These are phyloP conservation scores for Albifimbria verrucaria DNA, from an alignment of 2,329 filamentous ascomycete genomes.

Conservation along the genomic window DNA sequence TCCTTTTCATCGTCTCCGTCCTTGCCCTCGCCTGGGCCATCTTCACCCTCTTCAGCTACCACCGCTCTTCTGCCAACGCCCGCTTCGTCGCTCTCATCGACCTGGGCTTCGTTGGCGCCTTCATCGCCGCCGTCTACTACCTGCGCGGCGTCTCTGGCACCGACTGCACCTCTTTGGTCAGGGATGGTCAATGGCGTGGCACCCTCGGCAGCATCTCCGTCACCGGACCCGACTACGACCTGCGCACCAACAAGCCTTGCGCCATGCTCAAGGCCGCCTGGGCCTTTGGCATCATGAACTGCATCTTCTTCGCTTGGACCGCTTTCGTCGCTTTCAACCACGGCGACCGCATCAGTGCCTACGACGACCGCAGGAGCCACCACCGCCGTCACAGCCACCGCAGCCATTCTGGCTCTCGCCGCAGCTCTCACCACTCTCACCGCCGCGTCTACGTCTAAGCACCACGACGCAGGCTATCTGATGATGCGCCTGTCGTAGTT, in stretches of 20 bases:
- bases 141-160: constrained; percentile 57
- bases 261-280: constrained; percentile 89
- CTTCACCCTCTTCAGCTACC: constrained; percentile 64
- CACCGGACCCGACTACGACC: constrained; percentile 45
- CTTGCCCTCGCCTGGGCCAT: constrained; percentile 62
- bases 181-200: constrained; percentile 48
- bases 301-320: constrained; percentile 76
- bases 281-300: constrained; percentile 87
- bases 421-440: constrained; percentile 47
- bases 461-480: no score
- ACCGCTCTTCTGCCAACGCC: constrained; percentile 59
- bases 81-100: constrained; percentile 59
- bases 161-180: constrained; percentile 63
- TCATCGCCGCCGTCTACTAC: constrained; percentile 60
- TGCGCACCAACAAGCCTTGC: constrained; percentile 71
- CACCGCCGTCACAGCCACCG: constrained; percentile 38
- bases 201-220: constrained; percentile 61
- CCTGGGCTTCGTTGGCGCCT: constrained; percentile 58
- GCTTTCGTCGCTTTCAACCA: constrained; percentile 64
- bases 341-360: constrained; percentile 49
- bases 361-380: constrained; percentile 33
- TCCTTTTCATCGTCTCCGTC: constrained; percentile 65
- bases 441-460: constrained; percentile 47
- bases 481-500: no score
- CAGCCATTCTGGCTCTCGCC: constrained; percentile 32